Conservation (phyloP, 441 rosid genomes). For the Mallotus repandus region DNA sequence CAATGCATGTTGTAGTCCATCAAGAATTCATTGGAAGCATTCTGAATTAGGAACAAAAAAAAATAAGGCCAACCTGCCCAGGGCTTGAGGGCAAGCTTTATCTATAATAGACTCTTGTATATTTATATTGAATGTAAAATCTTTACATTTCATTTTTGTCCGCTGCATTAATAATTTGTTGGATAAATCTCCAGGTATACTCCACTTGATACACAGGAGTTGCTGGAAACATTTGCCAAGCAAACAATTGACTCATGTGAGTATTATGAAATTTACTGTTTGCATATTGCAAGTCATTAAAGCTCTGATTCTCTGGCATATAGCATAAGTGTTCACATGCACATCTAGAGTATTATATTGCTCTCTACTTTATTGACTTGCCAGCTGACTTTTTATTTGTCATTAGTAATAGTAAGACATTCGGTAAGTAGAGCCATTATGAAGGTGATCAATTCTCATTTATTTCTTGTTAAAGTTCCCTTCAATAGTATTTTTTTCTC, state of each 20-base stretch:
- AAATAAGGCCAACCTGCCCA: no score
- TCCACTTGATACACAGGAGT: slow-evolving; percentile 71
- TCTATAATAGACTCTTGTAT: neutral
- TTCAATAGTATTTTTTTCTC: neutral
- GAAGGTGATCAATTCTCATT: neutral
- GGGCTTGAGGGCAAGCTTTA: no score
- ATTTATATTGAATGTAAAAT: neutral
- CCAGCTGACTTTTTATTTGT: neutral
- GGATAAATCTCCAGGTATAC: slow-evolving; percentile 54
- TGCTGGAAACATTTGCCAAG: slow-evolving; percentile 69
- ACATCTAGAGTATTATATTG: neutral
- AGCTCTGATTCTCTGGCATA: neutral
- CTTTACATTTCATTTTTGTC: neutral
- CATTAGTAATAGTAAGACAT: neutral
- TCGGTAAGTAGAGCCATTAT: neutral
- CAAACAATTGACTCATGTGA: slow-evolving; percentile 79
- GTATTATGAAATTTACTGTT: slow-evolving; percentile 25
- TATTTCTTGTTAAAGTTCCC: neutral
- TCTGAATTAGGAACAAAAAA: no score
- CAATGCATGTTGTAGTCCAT: no score
- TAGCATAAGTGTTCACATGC: neutral
- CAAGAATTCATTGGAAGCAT: no score
- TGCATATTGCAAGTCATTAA: slow-evolving; percentile 1
- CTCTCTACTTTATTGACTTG: neutral
- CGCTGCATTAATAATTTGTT: slow-evolving; percentile 11